Base-by-base conservation (phyloP, 495 filamentous ascomycete genomes). In the Penicillium herquei region DNA sequence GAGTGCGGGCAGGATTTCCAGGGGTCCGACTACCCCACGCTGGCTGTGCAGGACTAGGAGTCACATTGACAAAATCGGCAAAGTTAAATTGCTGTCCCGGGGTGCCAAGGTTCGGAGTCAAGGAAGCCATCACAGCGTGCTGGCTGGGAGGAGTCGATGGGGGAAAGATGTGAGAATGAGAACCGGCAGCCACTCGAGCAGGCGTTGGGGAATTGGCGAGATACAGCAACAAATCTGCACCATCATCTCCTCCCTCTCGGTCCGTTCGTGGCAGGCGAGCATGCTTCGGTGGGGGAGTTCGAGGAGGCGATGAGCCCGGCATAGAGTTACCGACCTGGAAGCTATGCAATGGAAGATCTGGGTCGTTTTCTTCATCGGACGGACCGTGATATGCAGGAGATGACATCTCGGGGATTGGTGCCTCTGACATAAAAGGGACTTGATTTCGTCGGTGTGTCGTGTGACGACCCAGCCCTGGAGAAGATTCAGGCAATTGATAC, bases 41-140 rank as follows among this genome's bases (percentile, higher is more conserved):
- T 54, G 84, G 90, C 70, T 96, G 94, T 10, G 92, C 94, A 3
- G 94, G 95, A 60, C 89, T 94, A 6, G 95, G 94, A 12, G 94
- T 96, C 70, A 97, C 90, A 66, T 99, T 96, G 55, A 98, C 87
- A 67, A 96, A 99, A 67, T 98, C 95, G 7, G 91, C 85, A 73
- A 97, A 96, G 74, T 97, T 94, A 74, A 97, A 96, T 55, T 84
- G 84, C 52, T 85, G 82, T 30, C 76, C 76, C 2, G 82, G 82
- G 3, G 82, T 86, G 40, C 79, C 80, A 41, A 84, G 76, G 46
- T 79, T 81, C 9, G 88, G 87, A 26, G 21, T 26, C 57, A 78
- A 42, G 8, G 67, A 68, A 8, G 72, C 71, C 32, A 96, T 78
- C 11, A 84, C 84, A 12, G 89, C 81, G 62, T 82, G 82, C 68